These are phyloP conservation scores for Trichosporon coremiiforme DNA, from an alignment of 1,284 basidiomycete genomes.

Conservation along the genomic window DNA sequence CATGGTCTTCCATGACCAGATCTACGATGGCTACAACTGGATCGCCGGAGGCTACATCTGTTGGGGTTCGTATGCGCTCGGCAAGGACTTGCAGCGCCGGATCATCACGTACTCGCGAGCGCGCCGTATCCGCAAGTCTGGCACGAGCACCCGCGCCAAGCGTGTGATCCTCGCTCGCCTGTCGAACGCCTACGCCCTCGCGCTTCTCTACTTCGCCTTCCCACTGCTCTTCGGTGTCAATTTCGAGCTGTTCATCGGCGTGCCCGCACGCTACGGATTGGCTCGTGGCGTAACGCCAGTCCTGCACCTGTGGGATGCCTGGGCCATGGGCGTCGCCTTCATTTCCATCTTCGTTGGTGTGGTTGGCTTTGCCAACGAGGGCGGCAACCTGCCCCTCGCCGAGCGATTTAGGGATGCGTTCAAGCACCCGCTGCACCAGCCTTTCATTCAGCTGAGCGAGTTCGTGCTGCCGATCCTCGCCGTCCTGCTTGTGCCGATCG, in stretches of 20 bases:
- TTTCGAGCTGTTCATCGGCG: conserved; percentile 72
- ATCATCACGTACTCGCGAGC: conserved; percentile 68
- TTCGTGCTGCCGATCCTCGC: conserved; percentile 32
- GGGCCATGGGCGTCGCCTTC: conserved; percentile 57
- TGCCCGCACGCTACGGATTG: conserved; percentile 68
- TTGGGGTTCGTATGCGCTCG: conserved; percentile 68
- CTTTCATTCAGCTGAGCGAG: conserved; percentile 31
- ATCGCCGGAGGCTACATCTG: conserved; percentile 75
- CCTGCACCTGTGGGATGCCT: conserved; percentile 75
- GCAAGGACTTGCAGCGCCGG: conserved; percentile 47
- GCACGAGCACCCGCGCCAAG: conserved; percentile 42
- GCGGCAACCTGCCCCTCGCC: conserved; percentile 11
- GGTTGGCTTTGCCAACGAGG: conserved; percentile 29
- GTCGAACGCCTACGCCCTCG: conserved; percentile 66
- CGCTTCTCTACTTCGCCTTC: conserved; percentile 71
- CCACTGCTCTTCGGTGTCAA: conserved; percentile 73
- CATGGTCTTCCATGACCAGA: conserved; percentile 61
- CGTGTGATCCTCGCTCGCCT: conserved; percentile 63
- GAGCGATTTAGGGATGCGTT: conserved; percentile 27
- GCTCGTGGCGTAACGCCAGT: conserved; percentile 64
- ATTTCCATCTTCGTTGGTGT: conserved; percentile 36
- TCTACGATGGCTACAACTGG: conserved; percentile 88
- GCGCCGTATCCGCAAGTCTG: conserved; percentile 63
- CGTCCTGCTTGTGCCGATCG: conserved; percentile 30
- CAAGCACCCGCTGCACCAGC: conserved; percentile 35